Conservation (phyloP, 108 stramenopile species). For the Cyclotella cryptica region DNA sequence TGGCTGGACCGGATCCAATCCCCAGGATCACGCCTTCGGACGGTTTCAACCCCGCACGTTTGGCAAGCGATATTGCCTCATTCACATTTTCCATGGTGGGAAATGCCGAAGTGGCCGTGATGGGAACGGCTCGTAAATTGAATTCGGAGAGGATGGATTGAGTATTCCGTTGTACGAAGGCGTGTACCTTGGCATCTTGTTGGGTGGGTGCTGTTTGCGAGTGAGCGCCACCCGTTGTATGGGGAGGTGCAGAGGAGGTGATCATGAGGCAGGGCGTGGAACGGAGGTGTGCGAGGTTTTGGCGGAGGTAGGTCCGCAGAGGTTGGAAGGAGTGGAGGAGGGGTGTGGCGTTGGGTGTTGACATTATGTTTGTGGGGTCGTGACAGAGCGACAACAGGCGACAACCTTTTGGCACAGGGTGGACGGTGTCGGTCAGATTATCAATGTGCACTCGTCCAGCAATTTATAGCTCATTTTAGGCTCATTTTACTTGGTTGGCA, state of each 20-base stretch:
- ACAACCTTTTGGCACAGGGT: too few species aligned
- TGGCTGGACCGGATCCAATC: constrained; percentile 75
- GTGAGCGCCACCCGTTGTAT: neutral
- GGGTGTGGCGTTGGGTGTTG: neutral
- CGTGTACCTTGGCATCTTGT: constrained; percentile 20
- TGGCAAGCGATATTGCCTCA: constrained; percentile 43
- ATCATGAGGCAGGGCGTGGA: constrained; percentile 50
- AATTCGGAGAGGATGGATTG: constrained; percentile 34
- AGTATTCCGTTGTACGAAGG: constrained; percentile 40
- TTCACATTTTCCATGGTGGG: constrained; percentile 37
- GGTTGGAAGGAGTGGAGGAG: constrained; percentile 24
- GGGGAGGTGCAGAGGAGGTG: constrained; percentile 25
- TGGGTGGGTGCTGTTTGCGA: constrained; percentile 8
- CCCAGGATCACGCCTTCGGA: constrained; percentile 50
- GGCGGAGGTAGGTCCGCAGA: constrained; percentile 39
- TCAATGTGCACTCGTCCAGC: too few species aligned
- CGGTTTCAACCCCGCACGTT: constrained; percentile 40
- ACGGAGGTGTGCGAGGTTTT: constrained; percentile 36
- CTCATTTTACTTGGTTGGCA: too few species aligned
- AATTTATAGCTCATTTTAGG: too few species aligned
- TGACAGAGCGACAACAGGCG: too few species aligned
- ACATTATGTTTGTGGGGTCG: too few species aligned
- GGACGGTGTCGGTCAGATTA: too few species aligned
- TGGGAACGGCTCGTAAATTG: constrained; percentile 38
- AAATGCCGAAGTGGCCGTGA: constrained; percentile 44